phyloP scores from a whole-genome alignment of 768 basidiomycete genomes.

The Daedaleopsis nitida region DNA sequence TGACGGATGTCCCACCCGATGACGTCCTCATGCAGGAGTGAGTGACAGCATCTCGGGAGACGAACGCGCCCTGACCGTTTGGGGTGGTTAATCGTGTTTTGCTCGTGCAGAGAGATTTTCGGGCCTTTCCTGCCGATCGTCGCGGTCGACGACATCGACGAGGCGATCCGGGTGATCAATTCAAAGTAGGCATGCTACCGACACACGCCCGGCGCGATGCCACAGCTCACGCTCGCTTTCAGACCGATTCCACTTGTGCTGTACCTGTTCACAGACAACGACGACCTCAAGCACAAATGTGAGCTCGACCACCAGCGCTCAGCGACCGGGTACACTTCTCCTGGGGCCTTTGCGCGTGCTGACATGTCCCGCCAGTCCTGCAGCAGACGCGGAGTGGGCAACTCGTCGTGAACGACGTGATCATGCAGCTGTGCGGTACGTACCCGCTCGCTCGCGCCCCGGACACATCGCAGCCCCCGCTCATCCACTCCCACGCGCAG shows the following conservation, averaged over 20 bases:
- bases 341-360: background rate
- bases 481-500: conserved; percentile 27
- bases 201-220: too few species aligned
- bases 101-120: conserved; percentile 61
- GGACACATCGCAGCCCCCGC: background rate
- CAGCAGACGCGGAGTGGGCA: conserved; percentile 58
- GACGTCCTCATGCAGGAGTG: conserved; percentile 68
- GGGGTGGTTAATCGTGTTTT: background rate
- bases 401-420: conserved; percentile 59
- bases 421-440: conserved; percentile 55
- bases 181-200: conserved; percentile 40
- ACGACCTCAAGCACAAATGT: conserved; percentile 33
- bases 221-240: background rate
- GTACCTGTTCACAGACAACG: conserved; percentile 62
- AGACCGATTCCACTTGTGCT: conserved; percentile 63
- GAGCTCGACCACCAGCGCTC: conserved; percentile 3
- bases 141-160: conserved; percentile 53
- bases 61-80: background rate
- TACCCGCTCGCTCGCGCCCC: background rate
- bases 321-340: too few species aligned
- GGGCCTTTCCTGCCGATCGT: conserved; percentile 71
- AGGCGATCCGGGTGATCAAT: conserved; percentile 58
- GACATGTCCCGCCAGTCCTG: conserved; percentile 42
- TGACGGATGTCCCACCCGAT: conserved; percentile 51
- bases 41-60: conserved; percentile 15